Conservation (phyloP, 768 basidiomycete species). For the Leccinum fibrillosum region DNA sequence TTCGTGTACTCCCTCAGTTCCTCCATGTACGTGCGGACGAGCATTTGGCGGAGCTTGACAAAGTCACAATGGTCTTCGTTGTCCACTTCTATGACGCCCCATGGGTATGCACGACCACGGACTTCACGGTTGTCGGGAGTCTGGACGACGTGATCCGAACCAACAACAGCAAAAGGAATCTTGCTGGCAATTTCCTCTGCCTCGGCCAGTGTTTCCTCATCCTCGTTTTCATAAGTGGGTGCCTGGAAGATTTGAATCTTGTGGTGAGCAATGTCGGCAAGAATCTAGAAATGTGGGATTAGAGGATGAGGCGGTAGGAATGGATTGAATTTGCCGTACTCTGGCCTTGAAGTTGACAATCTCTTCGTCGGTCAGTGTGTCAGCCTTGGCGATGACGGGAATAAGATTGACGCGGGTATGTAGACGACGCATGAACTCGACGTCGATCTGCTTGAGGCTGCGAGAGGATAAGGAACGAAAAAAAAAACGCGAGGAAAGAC, state of each 20-base stretch:
- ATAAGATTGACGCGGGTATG: slow-evolving; percentile 98
- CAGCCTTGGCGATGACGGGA: slow-evolving; percentile 97
- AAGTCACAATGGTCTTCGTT: slow-evolving; percentile 99
- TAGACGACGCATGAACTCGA: slow-evolving; percentile 97
- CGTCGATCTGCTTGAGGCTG: slow-evolving; percentile 96
- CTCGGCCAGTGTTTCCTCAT: slow-evolving; percentile 96
- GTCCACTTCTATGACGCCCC: slow-evolving; percentile 99
- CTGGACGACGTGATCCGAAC: slow-evolving; percentile 79
- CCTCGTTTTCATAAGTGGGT: slow-evolving; percentile 96
- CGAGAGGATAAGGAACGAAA: not conserved
- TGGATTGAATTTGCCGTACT: slow-evolving; percentile 40
- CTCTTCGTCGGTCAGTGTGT: slow-evolving; percentile 97
- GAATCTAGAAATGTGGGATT: slow-evolving; percentile 51
- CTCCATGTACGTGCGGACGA: slow-evolving; percentile 99
- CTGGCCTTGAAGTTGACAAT: slow-evolving; percentile 89
- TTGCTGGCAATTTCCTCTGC: slow-evolving; percentile 97
- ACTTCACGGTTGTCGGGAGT: slow-evolving; percentile 89
- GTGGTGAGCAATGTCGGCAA: slow-evolving; percentile 91
- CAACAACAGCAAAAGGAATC: slow-evolving; percentile 98
- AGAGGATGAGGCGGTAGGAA: not conserved
- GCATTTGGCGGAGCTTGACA: slow-evolving; percentile 99
- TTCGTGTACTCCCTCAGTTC: slow-evolving; percentile 97
- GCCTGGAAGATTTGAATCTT: slow-evolving; percentile 98
- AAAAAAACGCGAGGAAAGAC: slow-evolving; percentile 22
- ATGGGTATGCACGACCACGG: slow-evolving; percentile 94